A percentile compares a stretch with the other conserved stretches of the same genome.
phyloP scores from a whole-genome alignment of 139 green algal genomes.

The Pseudopediastrum boryanum region DNA sequence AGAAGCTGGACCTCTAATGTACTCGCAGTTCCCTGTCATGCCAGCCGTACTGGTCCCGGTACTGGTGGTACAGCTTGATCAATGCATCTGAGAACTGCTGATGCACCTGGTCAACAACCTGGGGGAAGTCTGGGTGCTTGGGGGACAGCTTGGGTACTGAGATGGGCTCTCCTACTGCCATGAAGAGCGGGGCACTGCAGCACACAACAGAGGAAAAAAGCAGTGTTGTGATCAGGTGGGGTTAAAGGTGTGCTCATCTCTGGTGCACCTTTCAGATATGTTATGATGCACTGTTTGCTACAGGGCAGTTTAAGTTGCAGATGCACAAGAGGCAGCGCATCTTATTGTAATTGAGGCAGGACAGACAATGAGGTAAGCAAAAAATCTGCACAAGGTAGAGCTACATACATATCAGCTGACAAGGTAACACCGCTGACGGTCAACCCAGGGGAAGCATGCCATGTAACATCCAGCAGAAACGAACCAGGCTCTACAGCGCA shows the following conservation, averaged over 20 bases:
- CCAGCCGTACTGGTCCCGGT: constrained; percentile 27
- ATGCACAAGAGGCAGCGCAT: neutral
- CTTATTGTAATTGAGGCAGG: neutral
- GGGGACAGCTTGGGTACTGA: constrained; percentile 16
- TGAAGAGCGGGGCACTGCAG: constrained; percentile 32
- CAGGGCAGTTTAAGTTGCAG: too few relatives aligned
- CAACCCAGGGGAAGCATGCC: too few relatives aligned
- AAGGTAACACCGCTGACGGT: too few relatives aligned
- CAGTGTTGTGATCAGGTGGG: neutral
- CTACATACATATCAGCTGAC: too few relatives aligned
- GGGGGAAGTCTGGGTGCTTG: constrained; percentile 6
- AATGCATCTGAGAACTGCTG: constrained; percentile 6
- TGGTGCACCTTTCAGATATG: neutral
- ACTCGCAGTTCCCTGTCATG: constrained; percentile 10
- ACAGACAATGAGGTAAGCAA: too few relatives aligned
- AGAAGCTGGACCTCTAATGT: too few relatives aligned
- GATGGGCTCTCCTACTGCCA: constrained; percentile 32
- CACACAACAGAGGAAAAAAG: neutral
- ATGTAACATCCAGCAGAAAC: neutral
- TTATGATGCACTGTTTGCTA: neutral
- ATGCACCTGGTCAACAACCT: constrained; percentile 29
- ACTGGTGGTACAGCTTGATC: constrained; percentile 17
- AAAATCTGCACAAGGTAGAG: too few relatives aligned
- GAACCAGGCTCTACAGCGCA: neutral
- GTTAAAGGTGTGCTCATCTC: neutral